These are phyloP conservation scores for Candida quercuum DNA, from an alignment of 805 yeast species.

Conservation along the genomic window DNA sequence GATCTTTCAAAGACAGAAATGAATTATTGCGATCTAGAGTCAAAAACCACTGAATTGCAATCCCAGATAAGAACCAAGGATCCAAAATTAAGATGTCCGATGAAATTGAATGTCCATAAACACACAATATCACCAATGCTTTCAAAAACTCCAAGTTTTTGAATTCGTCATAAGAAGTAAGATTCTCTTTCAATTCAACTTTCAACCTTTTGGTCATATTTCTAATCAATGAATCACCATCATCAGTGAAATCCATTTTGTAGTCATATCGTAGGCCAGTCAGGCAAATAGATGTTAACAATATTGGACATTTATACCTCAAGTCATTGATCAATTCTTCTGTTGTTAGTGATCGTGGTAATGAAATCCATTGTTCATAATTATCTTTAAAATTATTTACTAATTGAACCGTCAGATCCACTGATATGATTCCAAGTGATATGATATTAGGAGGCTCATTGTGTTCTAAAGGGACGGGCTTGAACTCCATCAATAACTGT, in stretches of 20 bases:
- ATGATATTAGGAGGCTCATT: conserved; percentile 40
- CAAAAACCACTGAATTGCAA: conserved; percentile 59
- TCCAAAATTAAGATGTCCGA: conserved; percentile 50
- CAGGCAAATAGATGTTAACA: conserved; percentile 63
- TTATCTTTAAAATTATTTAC: conserved; percentile 56
- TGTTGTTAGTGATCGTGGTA: conserved; percentile 49
- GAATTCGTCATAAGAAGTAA: conserved; percentile 41
- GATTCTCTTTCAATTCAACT: conserved; percentile 35
- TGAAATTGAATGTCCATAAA: conserved; percentile 59
- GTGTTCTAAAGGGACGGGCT: conserved; percentile 5
- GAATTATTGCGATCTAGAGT: conserved; percentile 37
- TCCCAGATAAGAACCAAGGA: conserved; percentile 63
- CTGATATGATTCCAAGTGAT: conserved; percentile 40
- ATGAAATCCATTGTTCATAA: conserved; percentile 75
- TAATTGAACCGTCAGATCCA: conserved; percentile 42
- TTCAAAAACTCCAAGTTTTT: conserved; percentile 57
- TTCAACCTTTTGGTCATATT: conserved; percentile 5
- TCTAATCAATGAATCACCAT: conserved; percentile 8
- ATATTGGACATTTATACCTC: conserved; percentile 46
- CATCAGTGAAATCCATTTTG: conserved; percentile 5
- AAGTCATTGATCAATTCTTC: conserved; percentile 44
- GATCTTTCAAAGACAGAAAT: conserved; percentile 10
- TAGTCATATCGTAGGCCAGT: conserved; percentile 48
- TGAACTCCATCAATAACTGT: conserved; percentile 10
- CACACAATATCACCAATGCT: conserved; percentile 58